Evolutionary conservation across 2,329 filamentous ascomycete genomes (phyloP).

Genomic region (Diaporthe helianthi): DNA sequence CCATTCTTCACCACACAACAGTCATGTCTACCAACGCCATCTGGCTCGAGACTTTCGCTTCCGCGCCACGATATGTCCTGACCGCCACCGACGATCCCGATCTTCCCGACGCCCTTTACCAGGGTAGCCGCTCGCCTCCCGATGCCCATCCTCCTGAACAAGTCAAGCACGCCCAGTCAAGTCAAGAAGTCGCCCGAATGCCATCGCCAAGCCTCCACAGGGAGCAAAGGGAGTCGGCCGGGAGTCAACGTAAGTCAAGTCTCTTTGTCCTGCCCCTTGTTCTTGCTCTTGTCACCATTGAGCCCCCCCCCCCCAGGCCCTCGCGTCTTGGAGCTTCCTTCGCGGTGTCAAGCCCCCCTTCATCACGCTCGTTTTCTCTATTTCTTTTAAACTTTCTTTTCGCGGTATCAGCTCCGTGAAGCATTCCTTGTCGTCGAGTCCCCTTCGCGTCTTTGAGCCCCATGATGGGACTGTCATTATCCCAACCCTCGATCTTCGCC

Average conservation of each 20-base stretch:
- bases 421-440: too few relatives aligned
- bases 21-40: not conserved
- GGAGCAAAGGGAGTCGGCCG: not conserved
- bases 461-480: too few relatives aligned
- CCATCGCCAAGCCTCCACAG: slow-evolving; percentile 3
- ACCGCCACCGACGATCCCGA: not conserved
- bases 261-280: too few relatives aligned
- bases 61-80: not conserved
- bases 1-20: not conserved
- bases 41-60: not conserved
- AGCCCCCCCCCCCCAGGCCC: too few relatives aligned
- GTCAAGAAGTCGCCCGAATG: not conserved
- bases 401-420: too few relatives aligned
- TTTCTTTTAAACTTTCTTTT: too few relatives aligned
- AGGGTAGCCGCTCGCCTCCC: not conserved
- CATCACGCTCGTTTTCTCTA: too few relatives aligned
- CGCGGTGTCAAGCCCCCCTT: not conserved
- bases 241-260: not conserved
- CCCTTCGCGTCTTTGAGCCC: too few relatives aligned
- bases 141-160: not conserved
- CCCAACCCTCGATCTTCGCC: too few relatives aligned
- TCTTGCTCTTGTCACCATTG: too few relatives aligned
- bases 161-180: not conserved
- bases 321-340: not conserved
- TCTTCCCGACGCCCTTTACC: not conserved